A percentile compares a stretch with the other conserved stretches of the same genome.
These are phyloP conservation scores for Syncephalastrum monosporum DNA, from an alignment of 371 early-diverging fungal species.

Conservation along the genomic window DNA sequence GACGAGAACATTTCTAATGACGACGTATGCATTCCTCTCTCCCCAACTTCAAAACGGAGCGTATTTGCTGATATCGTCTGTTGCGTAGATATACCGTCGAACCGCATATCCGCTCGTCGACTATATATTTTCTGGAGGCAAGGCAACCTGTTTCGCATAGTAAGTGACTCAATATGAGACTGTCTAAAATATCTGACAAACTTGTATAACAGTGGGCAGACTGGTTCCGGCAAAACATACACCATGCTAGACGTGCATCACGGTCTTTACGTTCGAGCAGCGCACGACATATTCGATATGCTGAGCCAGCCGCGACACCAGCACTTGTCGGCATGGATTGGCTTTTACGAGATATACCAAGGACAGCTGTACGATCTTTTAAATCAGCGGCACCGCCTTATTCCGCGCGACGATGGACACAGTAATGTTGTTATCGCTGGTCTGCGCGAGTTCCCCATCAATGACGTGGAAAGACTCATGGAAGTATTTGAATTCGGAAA, in stretches of 20 bases:
- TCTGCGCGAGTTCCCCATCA: constrained; percentile 78
- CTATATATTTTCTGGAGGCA: constrained; percentile 93
- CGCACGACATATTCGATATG: constrained; percentile 83
- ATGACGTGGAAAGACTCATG: constrained; percentile 76
- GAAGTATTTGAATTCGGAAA: constrained; percentile 92
- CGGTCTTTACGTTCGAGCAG: constrained; percentile 91
- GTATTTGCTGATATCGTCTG: too few species aligned
- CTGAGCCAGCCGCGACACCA: constrained; percentile 67
- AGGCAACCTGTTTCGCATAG: constrained; percentile 99
- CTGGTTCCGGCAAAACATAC: constrained; percentile 95
- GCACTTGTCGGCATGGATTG: constrained; percentile 79
- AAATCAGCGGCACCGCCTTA: constrained; percentile 81
- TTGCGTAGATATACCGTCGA: constrained; percentile 73
- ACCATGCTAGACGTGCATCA: constrained; percentile 93
- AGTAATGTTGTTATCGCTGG: constrained; percentile 89
- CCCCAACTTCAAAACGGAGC: not conserved
- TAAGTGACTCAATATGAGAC: constrained; percentile 28
- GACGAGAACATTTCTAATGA: constrained; percentile 78
- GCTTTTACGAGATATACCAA: constrained; percentile 98
- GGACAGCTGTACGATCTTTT: constrained; percentile 94
- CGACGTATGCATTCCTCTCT: constrained; percentile 46
- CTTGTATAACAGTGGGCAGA: constrained; percentile 79
- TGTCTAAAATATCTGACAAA: not conserved
- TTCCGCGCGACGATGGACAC: constrained; percentile 95
- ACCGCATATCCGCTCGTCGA: constrained; percentile 94